phyloP scores from a whole-genome alignment of 345 rosid genomes.

The Lagerstroemia speciosa region DNA sequence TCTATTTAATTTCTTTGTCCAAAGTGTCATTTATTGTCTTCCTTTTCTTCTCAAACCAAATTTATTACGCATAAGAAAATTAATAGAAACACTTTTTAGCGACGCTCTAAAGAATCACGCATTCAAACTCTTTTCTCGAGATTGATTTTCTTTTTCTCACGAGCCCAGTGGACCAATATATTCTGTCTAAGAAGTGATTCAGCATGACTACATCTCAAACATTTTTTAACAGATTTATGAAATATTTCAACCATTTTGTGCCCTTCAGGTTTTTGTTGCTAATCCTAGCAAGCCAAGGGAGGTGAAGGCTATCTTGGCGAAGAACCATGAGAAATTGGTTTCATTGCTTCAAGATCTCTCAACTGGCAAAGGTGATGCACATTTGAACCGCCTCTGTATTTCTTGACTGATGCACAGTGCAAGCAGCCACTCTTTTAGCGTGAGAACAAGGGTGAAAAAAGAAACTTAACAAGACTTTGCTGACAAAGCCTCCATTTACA shows the following conservation, averaged over 20 bases:
- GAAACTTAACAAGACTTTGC: neutral
- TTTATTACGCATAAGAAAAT: neutral
- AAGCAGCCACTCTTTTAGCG: neutral
- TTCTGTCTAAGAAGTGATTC: constrained; percentile 1
- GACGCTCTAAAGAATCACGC: neutral
- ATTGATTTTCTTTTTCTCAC: too few relatives aligned
- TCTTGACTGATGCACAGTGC: too few relatives aligned
- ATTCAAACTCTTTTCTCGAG: neutral
- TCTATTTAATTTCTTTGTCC: neutral
- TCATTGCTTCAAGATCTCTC: constrained; percentile 59
- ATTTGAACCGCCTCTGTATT: neutral
- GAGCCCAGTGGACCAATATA: too few relatives aligned
- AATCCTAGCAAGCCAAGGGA: constrained; percentile 93
- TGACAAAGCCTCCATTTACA: constrained; percentile 9
- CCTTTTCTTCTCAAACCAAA: neutral
- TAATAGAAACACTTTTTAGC: neutral
- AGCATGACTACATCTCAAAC: neutral
- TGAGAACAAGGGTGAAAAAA: neutral
- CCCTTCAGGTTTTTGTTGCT: constrained; percentile 77
- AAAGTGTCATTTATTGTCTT: neutral
- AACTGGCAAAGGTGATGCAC: constrained; percentile 61
- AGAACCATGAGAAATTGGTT: constrained; percentile 66
- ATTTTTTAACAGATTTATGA: constrained; percentile 16
- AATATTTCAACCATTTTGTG: neutral
- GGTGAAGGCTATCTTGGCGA: constrained; percentile 73